Evolutionary conservation across 2,329 filamentous ascomycete genomes (phyloP).

Genomic region (Sporothrix schenckii): DNA sequence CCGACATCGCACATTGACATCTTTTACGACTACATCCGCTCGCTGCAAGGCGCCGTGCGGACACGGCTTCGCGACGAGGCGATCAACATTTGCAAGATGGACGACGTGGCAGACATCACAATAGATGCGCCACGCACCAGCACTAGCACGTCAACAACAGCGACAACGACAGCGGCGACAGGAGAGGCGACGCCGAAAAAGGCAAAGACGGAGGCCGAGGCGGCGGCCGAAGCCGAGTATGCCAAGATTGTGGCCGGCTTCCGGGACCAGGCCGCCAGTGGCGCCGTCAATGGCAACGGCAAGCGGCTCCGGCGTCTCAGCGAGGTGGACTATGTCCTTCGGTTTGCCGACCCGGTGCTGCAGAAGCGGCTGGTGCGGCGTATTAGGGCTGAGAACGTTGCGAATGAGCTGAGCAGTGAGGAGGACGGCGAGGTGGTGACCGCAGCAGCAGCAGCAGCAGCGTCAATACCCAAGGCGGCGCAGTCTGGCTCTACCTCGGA

Average conservation of each 20-base stretch:
- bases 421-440: constrained; percentile 41
- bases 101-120: constrained; percentile 51
- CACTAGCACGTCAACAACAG: not conserved
- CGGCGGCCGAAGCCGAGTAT: constrained; percentile 47
- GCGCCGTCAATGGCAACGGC: constrained; percentile 46
- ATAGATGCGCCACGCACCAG: not conserved
- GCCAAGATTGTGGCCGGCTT: constrained; percentile 59
- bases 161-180: too few relatives aligned
- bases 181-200: not conserved
- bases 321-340: constrained; percentile 56
- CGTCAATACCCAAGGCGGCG: constrained; percentile 35
- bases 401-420: constrained; percentile 58
- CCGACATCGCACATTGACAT: constrained; percentile 69
- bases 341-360: constrained; percentile 53
- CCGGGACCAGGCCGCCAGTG: constrained; percentile 40
- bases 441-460: constrained; percentile 37
- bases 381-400: constrained; percentile 63
- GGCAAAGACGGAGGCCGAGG: not conserved
- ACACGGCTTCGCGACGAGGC: constrained; percentile 68
- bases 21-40: constrained; percentile 76
- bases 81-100: constrained; percentile 61
- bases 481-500: constrained; percentile 28
- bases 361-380: constrained; percentile 62
- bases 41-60: constrained; percentile 74
- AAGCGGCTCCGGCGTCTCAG: constrained; percentile 48